Percentiles rank a stretch among this genome's conserved stretches.
Evolutionary conservation across 2,329 filamentous ascomycete genomes (phyloP).

Genomic region (Stagonosporopsis rhizophila): DNA sequence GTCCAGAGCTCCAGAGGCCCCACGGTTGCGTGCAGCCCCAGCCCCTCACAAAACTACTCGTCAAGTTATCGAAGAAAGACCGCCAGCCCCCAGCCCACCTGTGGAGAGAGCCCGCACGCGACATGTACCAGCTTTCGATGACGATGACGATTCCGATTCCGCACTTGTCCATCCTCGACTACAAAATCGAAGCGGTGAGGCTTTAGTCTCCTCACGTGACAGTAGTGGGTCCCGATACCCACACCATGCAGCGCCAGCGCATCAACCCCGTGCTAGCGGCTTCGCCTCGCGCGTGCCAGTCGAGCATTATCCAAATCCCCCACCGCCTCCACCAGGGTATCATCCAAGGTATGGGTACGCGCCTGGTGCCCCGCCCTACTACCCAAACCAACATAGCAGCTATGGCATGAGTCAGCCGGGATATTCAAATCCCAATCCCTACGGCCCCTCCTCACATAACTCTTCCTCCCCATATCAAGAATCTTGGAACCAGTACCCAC

Average conservation of each 20-base stretch:
- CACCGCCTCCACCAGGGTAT: slow-evolving; percentile 71
- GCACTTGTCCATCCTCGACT: slow-evolving; percentile 40
- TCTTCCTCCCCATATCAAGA: slow-evolving; percentile 49
- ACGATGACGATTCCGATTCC: slow-evolving; percentile 44
- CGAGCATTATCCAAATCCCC: slow-evolving; percentile 60
- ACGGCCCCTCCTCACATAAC: slow-evolving; percentile 45
- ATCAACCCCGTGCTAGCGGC: slow-evolving; percentile 32
- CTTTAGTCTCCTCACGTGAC: slow-evolving; percentile 22
- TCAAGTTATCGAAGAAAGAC: slow-evolving; percentile 40
- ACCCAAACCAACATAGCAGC: slow-evolving; percentile 40
- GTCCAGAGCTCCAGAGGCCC: slow-evolving; percentile 26
- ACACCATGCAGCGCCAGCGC: slow-evolving; percentile 39
- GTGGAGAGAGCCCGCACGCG: slow-evolving; percentile 39
- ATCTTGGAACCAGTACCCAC: slow-evolving; percentile 45
- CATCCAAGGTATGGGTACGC: slow-evolving; percentile 46
- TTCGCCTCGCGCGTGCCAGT: slow-evolving; percentile 48
- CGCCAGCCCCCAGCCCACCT: slow-evolving; percentile 46
- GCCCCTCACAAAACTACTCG: slow-evolving; percentile 31
- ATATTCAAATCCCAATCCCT: slow-evolving; percentile 42
- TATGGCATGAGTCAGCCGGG: slow-evolving; percentile 46
- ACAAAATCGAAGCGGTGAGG: slow-evolving; percentile 38
- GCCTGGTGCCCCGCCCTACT: slow-evolving; percentile 45
- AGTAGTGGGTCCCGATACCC: slow-evolving; percentile 25
- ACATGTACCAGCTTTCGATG: slow-evolving; percentile 43
- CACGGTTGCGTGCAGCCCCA: slow-evolving; percentile 37